phyloP scores from a whole-genome alignment of 306 rosid genomes.

The Glycyrrhiza uralensis region DNA sequence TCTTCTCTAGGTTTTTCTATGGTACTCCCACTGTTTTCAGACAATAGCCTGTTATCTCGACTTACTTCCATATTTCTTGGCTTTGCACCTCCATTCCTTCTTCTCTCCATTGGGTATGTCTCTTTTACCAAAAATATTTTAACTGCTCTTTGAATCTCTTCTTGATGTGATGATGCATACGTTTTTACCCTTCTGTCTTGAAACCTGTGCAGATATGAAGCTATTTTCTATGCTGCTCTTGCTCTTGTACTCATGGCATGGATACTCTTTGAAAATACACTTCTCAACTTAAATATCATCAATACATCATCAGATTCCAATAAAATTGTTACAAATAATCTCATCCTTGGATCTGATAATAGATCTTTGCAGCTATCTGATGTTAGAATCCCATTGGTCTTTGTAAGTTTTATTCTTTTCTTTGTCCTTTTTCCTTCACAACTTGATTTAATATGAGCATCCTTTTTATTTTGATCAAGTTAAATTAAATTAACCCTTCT shows the following conservation, averaged over 20 bases:
- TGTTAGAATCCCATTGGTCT: conserved; percentile 65
- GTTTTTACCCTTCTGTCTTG: not conserved
- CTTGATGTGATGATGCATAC: not conserved
- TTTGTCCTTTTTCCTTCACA: not conserved
- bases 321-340: conserved; percentile 32
- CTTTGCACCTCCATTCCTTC: conserved; percentile 88
- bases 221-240: conserved; percentile 76
- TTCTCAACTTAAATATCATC: conserved; percentile 50
- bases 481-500: not conserved
- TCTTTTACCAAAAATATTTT: conserved; percentile 9
- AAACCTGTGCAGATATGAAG: conserved; percentile 75
- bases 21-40: conserved; percentile 78
- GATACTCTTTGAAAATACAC: conserved; percentile 84
- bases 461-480: not conserved
- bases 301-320: conserved; percentile 40
- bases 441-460: not conserved
- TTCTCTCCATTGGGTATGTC: conserved; percentile 85
- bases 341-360: conserved; percentile 43
- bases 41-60: conserved; percentile 67
- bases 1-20: conserved; percentile 67
- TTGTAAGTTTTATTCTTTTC: conserved; percentile 57
- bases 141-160: not conserved
- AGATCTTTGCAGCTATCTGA: conserved; percentile 83
- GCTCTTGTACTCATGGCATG: conserved; percentile 85
- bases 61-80: conserved; percentile 86